A percentile compares a stretch with the other conserved stretches of the same genome.
Conservation (phyloP, 495 filamentous ascomycete species). For the Penicillium robsamsonii region DNA sequence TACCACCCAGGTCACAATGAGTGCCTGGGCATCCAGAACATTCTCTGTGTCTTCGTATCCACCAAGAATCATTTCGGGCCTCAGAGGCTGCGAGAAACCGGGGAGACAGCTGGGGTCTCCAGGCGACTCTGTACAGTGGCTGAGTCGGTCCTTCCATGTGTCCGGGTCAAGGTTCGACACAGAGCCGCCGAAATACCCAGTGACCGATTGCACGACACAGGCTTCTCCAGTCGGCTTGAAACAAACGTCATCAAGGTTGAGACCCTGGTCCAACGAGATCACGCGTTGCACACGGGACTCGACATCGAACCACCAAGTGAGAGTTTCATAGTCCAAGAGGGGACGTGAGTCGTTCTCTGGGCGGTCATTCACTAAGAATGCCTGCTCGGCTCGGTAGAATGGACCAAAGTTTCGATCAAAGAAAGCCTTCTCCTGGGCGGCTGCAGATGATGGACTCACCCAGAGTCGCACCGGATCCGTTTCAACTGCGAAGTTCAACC, state of each 20-base stretch:
- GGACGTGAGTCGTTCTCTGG: slow-evolving; percentile 60
- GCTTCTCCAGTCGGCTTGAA: slow-evolving; percentile 87
- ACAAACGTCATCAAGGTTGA: slow-evolving; percentile 79
- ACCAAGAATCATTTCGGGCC: slow-evolving; percentile 81
- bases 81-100: slow-evolving; percentile 79
- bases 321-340: slow-evolving; percentile 80
- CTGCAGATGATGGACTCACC: slow-evolving; percentile 89
- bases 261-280: slow-evolving; percentile 60
- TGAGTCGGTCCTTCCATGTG: slow-evolving; percentile 67
- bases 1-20: slow-evolving; percentile 95
- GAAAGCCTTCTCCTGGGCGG: slow-evolving; percentile 88
- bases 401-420: slow-evolving; percentile 95
- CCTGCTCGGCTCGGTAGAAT: slow-evolving; percentile 91
- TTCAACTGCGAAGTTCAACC: slow-evolving; percentile 82
- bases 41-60: slow-evolving; percentile 66
- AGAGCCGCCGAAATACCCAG: slow-evolving; percentile 76
- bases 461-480: slow-evolving; percentile 86
- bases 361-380: slow-evolving; percentile 89
- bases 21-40: slow-evolving; percentile 70
- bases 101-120: slow-evolving; percentile 73
- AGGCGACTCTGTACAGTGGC: slow-evolving; percentile 70
- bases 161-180: slow-evolving; percentile 58
- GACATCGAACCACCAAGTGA: slow-evolving; percentile 92
- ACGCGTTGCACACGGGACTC: slow-evolving; percentile 70
- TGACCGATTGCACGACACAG: slow-evolving; percentile 89